phyloP scores from a whole-genome alignment of 768 basidiomycete genomes.

The Lactarius hatsudake region DNA sequence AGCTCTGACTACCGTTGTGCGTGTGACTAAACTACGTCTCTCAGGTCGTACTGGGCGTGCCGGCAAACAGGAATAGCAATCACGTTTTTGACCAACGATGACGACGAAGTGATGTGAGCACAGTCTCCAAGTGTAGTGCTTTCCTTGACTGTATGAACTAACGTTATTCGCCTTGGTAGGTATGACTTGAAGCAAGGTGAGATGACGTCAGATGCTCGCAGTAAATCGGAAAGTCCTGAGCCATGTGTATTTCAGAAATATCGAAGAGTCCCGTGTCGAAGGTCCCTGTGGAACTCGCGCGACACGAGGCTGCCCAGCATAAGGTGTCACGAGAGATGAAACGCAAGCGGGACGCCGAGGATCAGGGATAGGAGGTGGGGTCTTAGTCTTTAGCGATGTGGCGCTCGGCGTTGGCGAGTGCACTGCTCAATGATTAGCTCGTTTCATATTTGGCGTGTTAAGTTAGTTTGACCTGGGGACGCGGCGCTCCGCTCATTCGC shows the following conservation, averaged over 20 bases:
- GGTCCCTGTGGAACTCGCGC: conserved; percentile 81
- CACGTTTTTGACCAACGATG: conserved; percentile 94
- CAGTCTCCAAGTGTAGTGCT: conserved; percentile 14
- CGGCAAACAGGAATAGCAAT: conserved; percentile 89
- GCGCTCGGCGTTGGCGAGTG: background rate
- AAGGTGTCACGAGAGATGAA: conserved; percentile 94
- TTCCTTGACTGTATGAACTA: conserved; percentile 4
- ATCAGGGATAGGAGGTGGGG: conserved; percentile 38
- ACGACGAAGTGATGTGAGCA: conserved; percentile 86
- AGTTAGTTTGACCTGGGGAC: background rate
- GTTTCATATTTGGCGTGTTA: background rate
- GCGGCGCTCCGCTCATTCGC: background rate
- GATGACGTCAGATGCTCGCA: conserved; percentile 26
- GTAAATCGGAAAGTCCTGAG: background rate
- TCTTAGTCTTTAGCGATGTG: background rate
- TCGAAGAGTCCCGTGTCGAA: conserved; percentile 92
- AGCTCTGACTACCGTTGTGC: background rate
- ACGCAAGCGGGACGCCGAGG: conserved; percentile 83
- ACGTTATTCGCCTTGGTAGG: conserved; percentile 42
- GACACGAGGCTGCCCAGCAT: conserved; percentile 90
- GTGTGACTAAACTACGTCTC: conserved; percentile 13
- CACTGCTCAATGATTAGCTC: background rate
- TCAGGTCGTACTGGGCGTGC: conserved; percentile 95
- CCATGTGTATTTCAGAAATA: conserved; percentile 58
- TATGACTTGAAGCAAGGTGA: conserved; percentile 93